Conservation (phyloP, 2,329 filamentous ascomycete species). For the Fusarium sp. region DNA sequence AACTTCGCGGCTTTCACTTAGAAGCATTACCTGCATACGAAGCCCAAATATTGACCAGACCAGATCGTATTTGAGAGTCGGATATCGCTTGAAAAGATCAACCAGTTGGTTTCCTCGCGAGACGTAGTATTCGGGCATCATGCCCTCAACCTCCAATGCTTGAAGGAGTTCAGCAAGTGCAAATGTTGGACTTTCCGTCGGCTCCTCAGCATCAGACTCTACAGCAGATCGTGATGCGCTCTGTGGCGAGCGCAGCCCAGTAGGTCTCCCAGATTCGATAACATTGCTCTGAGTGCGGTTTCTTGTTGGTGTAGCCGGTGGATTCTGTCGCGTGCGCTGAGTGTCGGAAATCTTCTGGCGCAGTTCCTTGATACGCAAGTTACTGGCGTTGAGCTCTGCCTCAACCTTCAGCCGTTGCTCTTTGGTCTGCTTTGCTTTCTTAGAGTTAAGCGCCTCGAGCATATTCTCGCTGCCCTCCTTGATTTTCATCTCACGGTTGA, state of each 20-base stretch:
- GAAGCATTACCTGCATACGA: constrained; percentile 92
- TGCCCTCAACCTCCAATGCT: constrained; percentile 85
- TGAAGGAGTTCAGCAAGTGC: constrained; percentile 90
- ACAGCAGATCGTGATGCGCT: constrained; percentile 66
- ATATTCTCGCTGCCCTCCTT: constrained; percentile 98
- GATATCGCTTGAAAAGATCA: constrained; percentile 94
- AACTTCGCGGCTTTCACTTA: constrained; percentile 95
- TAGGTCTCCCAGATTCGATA: constrained; percentile 58
- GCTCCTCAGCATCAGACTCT: constrained; percentile 73
- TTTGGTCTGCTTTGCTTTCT: constrained; percentile 95
- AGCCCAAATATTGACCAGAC: constrained; percentile 96
- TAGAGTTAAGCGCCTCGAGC: constrained; percentile 91
- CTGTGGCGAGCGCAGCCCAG: constrained; percentile 65
- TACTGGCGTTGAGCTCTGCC: constrained; percentile 90
- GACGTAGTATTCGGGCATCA: constrained; percentile 95
- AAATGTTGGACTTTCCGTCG: constrained; percentile 88
- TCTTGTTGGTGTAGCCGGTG: constrained; percentile 64
- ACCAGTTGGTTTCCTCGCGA: constrained; percentile 91
- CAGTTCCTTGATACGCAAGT: constrained; percentile 73
- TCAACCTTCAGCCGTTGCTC: constrained; percentile 84
- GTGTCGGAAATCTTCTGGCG: constrained; percentile 69
- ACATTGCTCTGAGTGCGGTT: constrained; percentile 60
- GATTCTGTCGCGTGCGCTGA: constrained; percentile 61
- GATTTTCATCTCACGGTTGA: constrained; percentile 97
- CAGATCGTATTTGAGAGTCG: constrained; percentile 94